Evolutionary conservation across 805 yeast species (phyloP).

Genomic region (Hanseniaspora vineae): DNA sequence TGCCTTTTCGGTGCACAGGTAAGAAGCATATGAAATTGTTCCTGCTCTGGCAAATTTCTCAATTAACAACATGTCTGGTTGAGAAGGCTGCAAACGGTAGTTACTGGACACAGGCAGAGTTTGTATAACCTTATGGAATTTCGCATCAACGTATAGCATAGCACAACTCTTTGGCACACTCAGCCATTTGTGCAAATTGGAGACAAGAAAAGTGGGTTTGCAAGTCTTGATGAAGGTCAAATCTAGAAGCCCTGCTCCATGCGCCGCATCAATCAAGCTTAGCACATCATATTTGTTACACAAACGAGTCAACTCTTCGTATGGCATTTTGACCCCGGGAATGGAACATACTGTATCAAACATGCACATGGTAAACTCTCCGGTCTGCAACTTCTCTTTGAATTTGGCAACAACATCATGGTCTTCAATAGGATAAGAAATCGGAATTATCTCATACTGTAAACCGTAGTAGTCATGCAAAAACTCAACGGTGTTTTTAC

Average conservation of each 20-base stretch:
- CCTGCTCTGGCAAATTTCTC: conserved; percentile 40
- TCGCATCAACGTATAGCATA: conserved; percentile 40
- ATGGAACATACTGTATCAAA: conserved; percentile 48
- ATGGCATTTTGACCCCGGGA: conserved; percentile 55
- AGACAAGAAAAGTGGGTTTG: conserved; percentile 45
- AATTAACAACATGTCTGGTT: conserved; percentile 3
- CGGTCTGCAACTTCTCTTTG: conserved; percentile 17
- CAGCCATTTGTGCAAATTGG: conserved; percentile 64
- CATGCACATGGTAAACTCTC: conserved; percentile 25
- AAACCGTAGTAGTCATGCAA: conserved; percentile 24
- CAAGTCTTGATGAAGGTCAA: conserved; percentile 26
- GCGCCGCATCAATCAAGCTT: conserved; percentile 64
- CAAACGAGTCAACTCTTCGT: conserved; percentile 29
- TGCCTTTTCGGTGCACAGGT: conserved; percentile 34
- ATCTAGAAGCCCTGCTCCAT: conserved; percentile 43
- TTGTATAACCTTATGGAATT: conserved; percentile 37
- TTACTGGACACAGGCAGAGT: conserved; percentile 45
- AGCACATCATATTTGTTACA: conserved; percentile 35
- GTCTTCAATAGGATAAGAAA: conserved; percentile 34
- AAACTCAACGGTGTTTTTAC: conserved; percentile 39
- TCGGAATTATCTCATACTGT: conserved; percentile 25
- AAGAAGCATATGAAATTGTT: conserved; percentile 34
- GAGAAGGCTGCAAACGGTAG: conserved; percentile 8
- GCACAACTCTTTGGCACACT: conserved; percentile 47
- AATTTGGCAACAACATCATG: conserved; percentile 25